Conservation (phyloP, 306 rosid species). For the Morella rubra region DNA sequence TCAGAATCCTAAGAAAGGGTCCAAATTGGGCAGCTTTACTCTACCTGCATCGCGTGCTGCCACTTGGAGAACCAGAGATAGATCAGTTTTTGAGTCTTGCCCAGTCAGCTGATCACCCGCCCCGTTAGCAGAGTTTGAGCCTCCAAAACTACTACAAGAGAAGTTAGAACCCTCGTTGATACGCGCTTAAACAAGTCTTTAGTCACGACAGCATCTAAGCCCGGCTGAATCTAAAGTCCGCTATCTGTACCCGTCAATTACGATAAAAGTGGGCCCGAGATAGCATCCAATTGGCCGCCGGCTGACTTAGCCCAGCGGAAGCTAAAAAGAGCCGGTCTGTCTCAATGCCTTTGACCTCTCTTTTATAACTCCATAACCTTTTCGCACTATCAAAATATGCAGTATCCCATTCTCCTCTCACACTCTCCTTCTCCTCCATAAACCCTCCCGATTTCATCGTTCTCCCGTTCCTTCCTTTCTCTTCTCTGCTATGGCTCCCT, state of each 20-base stretch:
- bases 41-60: too few relatives aligned
- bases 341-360: background rate
- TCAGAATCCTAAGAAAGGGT: too few relatives aligned
- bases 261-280: background rate
- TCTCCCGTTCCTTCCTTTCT: constrained; percentile 3
- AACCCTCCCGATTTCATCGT: constrained; percentile 14
- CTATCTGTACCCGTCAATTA: background rate
- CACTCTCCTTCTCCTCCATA: constrained; percentile 19
- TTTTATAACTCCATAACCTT: background rate
- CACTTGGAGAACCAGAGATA: too few relatives aligned
- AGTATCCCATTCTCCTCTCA: too few relatives aligned
- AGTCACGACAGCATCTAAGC: background rate
- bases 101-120: too few relatives aligned
- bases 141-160: too few relatives aligned
- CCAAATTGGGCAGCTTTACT: too few relatives aligned
- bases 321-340: background rate
- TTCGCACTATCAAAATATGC: too few relatives aligned
- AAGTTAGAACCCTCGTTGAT: too few relatives aligned
- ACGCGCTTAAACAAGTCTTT: too few relatives aligned
- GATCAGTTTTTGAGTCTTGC: too few relatives aligned
- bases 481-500: background rate
- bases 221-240: background rate
- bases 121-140: too few relatives aligned
- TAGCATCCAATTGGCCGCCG: background rate
- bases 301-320: constrained; percentile 2